Evolutionary conservation across 2,329 filamentous ascomycete genomes (phyloP), one percentile per base, ranked within the genome.

Genomic region (Colletotrichum incanum): DNA sequence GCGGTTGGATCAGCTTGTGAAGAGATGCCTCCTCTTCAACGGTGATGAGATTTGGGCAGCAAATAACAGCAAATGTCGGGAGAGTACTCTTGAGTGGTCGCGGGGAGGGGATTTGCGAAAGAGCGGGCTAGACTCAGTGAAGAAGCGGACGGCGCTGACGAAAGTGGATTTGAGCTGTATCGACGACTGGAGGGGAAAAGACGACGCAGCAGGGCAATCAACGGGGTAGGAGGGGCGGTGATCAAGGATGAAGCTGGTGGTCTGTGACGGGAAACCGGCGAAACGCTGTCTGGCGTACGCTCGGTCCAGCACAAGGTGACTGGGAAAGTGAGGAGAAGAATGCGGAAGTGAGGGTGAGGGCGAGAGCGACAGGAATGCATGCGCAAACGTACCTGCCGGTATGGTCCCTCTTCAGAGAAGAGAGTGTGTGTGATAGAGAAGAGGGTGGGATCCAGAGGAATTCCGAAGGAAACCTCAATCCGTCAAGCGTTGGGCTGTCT

Each of bases 191-290:
- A 69, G 64, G 64, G 64, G 58, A 12, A 34, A 31, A 39, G 52
- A 62, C 59, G 65, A 69, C 37, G 58, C 65, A 69, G 59, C 58
- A 63, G 65, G 65, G 65, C 69, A 69, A 60, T 69, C 65, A 64
- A 69, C 43, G 54, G 69, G 65, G 54, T 55, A 69, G 49, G 69
- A 64, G 65, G 69, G 69, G 65, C 54, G 52, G 3, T 28, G 45
- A 59, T 55, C 69, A 68, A 64, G 69, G 69, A 72, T 72, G 66
- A 69, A 68, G 69, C 59, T 59, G 12, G 68, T 28, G 63, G 54
- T 39, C 39, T 31, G 26, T 31, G 49, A n/a, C n/a, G 56, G 47
- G 34, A 68, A 50, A 39, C 69, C 65, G 68, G 65, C 69, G 68
- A 52, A 52, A 59, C 69, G 65, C 52, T 64, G 69, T 58, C n/a